Conservation (phyloP, 495 filamentous ascomycete genomes). For the Penicillium argentinense region DNA sequence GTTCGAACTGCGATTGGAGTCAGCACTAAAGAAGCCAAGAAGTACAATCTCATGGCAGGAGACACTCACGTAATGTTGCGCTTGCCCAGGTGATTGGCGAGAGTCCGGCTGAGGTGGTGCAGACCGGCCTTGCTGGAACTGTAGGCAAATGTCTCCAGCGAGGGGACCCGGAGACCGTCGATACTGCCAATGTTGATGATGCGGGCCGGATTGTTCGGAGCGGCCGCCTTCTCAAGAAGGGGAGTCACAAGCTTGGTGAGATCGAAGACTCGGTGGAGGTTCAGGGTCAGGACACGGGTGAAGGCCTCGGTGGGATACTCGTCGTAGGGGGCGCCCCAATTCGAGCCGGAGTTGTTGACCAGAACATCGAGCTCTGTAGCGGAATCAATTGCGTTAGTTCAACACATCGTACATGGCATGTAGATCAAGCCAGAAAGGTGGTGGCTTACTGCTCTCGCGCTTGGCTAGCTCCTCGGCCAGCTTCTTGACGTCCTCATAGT, state of each 20-base stretch:
- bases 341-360: constrained; percentile 78
- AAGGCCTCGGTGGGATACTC: constrained; percentile 68
- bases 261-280: constrained; percentile 78
- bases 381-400: not conserved
- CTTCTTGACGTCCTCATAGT: constrained; percentile 65
- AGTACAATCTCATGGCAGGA: not conserved
- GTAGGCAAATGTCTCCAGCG: constrained; percentile 76
- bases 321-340: constrained; percentile 67
- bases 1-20: constrained; percentile 45
- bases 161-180: constrained; percentile 65
- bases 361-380: constrained; percentile 65
- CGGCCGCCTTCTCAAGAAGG: constrained; percentile 58
- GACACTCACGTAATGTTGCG: constrained; percentile 62
- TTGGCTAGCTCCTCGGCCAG: constrained; percentile 63
- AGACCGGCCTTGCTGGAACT: constrained; percentile 72
- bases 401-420: no score
- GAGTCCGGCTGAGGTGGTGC: constrained; percentile 68
- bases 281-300: constrained; percentile 73
- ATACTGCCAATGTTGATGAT: constrained; percentile 76
- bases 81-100: constrained; percentile 69
- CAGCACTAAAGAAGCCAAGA: constrained; percentile 5
- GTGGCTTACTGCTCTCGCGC: constrained; percentile 57
- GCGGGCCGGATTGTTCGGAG: constrained; percentile 53
- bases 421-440: no score
- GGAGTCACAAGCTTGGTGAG: constrained; percentile 73